phyloP scores from a whole-genome alignment of 768 basidiomycete genomes.

The Boletus pseudo-olivaceus region DNA sequence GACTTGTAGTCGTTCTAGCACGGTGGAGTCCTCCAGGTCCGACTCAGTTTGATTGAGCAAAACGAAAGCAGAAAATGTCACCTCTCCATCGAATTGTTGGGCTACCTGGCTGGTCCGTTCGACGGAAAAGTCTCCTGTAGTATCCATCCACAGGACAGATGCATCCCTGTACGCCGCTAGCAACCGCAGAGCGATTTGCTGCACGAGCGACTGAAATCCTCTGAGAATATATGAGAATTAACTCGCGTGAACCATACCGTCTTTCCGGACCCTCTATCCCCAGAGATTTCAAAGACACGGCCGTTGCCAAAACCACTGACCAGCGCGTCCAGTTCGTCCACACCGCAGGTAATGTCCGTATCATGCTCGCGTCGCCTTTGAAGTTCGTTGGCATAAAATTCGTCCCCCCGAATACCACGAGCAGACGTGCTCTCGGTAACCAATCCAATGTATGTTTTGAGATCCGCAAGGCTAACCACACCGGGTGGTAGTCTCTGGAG shows the following conservation, averaged over 20 bases:
- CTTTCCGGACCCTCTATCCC: conserved; percentile 63
- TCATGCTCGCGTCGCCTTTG: conserved; percentile 12
- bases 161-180: conserved; percentile 38
- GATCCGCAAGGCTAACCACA: conserved; percentile 46
- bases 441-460: conserved; percentile 37
- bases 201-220: conserved; percentile 51
- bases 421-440: conserved; percentile 46
- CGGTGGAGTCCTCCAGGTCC: conserved; percentile 27
- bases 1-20: conserved; percentile 56
- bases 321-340: conserved; percentile 49
- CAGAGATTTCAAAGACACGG: conserved; percentile 66
- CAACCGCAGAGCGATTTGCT: conserved; percentile 56
- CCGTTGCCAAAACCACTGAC: conserved; percentile 48
- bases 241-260: conserved; percentile 44
- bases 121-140: conserved; percentile 60
- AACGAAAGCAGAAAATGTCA: conserved; percentile 15
- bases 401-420: conserved; percentile 34
- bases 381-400: conserved; percentile 18
- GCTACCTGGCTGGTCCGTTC: conserved; percentile 44
- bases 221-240: conserved; percentile 1
- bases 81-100: conserved; percentile 22
- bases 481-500: conserved; percentile 49
- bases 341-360: conserved; percentile 31
- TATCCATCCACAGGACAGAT: conserved; percentile 67
- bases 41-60: conserved; percentile 5